Conservation (phyloP, 441 rosid genomes). For the Populus hybrid region DNA sequence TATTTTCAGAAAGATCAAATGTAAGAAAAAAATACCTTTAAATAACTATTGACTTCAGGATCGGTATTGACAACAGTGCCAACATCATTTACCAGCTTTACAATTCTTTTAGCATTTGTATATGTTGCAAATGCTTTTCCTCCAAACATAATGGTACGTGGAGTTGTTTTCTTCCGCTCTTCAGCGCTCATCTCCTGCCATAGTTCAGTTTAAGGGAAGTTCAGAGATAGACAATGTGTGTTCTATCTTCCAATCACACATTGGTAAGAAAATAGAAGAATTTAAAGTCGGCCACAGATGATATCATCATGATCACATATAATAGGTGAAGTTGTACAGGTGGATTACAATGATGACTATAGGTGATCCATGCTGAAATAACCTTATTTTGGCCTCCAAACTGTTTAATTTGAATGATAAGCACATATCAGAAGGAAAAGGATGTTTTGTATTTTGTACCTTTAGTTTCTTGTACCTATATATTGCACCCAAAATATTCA, state of each 20-base stretch:
- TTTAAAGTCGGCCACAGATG: not conserved
- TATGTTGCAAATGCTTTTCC: conserved; percentile 99
- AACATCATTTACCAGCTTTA: conserved; percentile 93
- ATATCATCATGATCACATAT: not conserved
- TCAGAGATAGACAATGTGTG: not conserved
- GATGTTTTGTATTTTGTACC: conserved; percentile 38
- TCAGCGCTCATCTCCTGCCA: conserved; percentile 87
- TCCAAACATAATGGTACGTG: conserved; percentile 94
- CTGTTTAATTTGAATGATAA: not conserved
- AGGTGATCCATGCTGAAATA: not conserved
- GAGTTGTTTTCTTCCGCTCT: conserved; percentile 72
- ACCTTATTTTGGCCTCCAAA: not conserved
- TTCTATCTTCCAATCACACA: not conserved
- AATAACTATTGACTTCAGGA: conserved; percentile 83
- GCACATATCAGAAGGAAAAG: not conserved
- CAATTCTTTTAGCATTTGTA: conserved; percentile 95
- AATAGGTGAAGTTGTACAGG: not conserved
- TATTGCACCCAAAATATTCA: conserved; percentile 88
- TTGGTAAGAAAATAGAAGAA: not conserved
- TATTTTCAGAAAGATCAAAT: not conserved
- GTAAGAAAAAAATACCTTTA: conserved; percentile 53
- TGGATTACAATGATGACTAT: not conserved
- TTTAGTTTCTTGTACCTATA: conserved; percentile 89
- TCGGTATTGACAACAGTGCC: conserved; percentile 86
- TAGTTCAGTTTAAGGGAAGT: conserved; percentile 24